Conservation (phyloP, 345 rosid species). For the Schrenkiella parvula region DNA sequence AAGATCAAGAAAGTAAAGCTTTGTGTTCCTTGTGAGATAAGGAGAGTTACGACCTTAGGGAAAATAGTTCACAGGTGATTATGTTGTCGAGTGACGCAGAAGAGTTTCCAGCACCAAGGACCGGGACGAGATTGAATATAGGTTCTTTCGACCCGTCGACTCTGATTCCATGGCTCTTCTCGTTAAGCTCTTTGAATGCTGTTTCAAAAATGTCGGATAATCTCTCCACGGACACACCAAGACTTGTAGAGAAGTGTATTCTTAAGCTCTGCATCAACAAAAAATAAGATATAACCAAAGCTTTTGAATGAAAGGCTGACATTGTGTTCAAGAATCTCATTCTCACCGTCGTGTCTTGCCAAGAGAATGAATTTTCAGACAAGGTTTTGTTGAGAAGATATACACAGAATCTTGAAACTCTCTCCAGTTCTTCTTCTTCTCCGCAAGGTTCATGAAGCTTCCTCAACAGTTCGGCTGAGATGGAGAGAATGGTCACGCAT, state of each 20-base stretch:
- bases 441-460: conserved; percentile 37
- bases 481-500: conserved; percentile 56
- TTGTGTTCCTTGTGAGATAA: background rate
- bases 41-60: conserved; percentile 45
- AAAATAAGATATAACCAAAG: background rate
- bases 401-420: conserved; percentile 59
- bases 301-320: background rate
- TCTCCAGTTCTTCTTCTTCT: conserved; percentile 42
- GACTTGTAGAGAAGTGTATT: conserved; percentile 51
- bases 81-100: conserved; percentile 51
- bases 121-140: conserved; percentile 62
- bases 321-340: background rate
- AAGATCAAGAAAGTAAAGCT: background rate
- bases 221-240: conserved; percentile 36
- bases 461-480: conserved; percentile 41
- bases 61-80: conserved; percentile 67
- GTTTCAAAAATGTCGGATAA: conserved; percentile 37
- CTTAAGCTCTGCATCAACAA: conserved; percentile 55
- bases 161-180: conserved; percentile 26
- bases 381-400: conserved; percentile 66
- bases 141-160: conserved; percentile 33
- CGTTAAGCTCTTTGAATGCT: conserved; percentile 49
- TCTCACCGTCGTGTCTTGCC: conserved; percentile 75
- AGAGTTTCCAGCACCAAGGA: conserved; percentile 57
- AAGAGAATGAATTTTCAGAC: conserved; percentile 50